A percentile compares a stretch with the other conserved stretches of the same genome.
Evolutionary conservation across 495 filamentous ascomycete species (phyloP).

Genomic region (Aspergillus ostianus): DNA sequence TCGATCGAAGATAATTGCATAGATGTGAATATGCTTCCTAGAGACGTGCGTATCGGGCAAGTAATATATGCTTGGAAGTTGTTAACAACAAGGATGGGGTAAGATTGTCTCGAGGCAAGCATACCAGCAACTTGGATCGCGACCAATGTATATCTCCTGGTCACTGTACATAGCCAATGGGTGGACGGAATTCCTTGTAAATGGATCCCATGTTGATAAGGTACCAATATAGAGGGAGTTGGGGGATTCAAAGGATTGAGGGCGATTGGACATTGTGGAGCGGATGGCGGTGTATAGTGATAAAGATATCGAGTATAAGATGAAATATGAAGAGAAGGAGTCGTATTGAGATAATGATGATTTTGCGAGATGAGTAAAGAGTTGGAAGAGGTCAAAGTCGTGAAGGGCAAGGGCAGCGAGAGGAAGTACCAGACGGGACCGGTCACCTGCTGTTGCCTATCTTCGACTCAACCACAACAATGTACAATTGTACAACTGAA

Average conservation of each 20-base stretch:
- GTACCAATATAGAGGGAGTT: conserved; percentile 23
- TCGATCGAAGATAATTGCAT: conserved; percentile 53
- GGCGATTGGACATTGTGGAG: background rate
- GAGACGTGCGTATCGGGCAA: conserved; percentile 49
- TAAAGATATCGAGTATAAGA: background rate
- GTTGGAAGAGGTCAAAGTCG: background rate
- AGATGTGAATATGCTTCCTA: conserved; percentile 59
- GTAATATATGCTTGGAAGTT: conserved; percentile 35
- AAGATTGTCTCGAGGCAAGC: background rate
- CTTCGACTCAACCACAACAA: background rate
- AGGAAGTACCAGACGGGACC: background rate
- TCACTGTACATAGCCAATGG: conserved; percentile 26
- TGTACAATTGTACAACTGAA: background rate
- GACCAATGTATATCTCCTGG: conserved; percentile 38
- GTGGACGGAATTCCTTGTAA: conserved; percentile 5
- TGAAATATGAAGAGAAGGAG: background rate
- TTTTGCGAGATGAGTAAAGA: background rate
- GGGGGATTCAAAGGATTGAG: conserved; percentile 1
- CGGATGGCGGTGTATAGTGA: background rate
- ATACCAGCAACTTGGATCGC: conserved; percentile 35
- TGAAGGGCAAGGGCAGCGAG: background rate
- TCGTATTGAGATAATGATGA: background rate
- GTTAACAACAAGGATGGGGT: conserved; percentile 1
- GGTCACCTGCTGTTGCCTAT: background rate
- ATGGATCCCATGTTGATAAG: conserved; percentile 23